Conservation (phyloP, 2,329 filamentous ascomycete genomes). For the Cryoendolithus antarcticus region DNA sequence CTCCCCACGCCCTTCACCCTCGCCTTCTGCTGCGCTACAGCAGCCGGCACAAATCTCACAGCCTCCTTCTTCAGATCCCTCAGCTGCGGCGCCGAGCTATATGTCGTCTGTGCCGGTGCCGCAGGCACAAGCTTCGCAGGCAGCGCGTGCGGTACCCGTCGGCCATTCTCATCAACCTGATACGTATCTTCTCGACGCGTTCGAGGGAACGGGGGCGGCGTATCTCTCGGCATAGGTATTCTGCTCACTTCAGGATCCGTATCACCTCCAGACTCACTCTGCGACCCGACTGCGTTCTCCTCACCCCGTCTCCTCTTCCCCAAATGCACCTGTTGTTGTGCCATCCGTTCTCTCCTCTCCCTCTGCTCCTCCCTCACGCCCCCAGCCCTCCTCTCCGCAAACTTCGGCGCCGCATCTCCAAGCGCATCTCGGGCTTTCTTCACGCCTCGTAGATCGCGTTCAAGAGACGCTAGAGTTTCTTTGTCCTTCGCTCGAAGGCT, state of each 20-base stretch:
- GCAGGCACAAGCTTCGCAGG: conserved; percentile 30
- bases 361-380: conserved; percentile 21
- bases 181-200: conserved; percentile 17
- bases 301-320: conserved; percentile 36
- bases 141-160: conserved; percentile 22
- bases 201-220: conserved; percentile 43
- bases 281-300: conserved; percentile 21
- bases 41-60: conserved; percentile 66
- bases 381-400: conserved; percentile 22
- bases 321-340: conserved; percentile 16
- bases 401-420: conserved; percentile 56
- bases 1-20: conserved; percentile 52
- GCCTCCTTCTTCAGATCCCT: conserved; percentile 81
- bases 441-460: conserved; percentile 74
- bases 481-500: conserved; percentile 59
- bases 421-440: conserved; percentile 70
- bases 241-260: conserved; percentile 48
- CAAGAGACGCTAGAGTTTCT: conserved; percentile 65
- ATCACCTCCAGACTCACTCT: conserved; percentile 30
- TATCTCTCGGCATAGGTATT: conserved; percentile 55
- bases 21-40: conserved; percentile 69
- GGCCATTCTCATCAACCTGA: conserved; percentile 14
- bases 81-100: conserved; percentile 75
- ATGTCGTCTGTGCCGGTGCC: conserved; percentile 59
- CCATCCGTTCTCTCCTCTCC: conserved; percentile 15